phyloP scores from a whole-genome alignment of 352 stramenopile species.

The Pythium biforme region DNA sequence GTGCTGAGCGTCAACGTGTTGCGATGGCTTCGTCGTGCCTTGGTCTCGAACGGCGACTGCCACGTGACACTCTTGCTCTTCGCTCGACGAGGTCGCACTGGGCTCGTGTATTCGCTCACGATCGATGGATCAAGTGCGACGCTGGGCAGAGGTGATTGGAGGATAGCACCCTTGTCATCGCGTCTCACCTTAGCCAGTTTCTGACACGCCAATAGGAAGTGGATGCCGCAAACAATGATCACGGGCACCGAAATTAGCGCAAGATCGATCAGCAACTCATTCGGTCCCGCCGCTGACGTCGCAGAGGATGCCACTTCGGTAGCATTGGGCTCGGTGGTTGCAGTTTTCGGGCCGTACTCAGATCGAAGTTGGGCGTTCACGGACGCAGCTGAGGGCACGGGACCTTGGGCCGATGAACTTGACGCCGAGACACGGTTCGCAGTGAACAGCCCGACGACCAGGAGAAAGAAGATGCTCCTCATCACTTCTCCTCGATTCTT shows the following conservation, averaged over 20 bases:
- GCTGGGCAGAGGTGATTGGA: not conserved
- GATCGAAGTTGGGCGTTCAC: not conserved
- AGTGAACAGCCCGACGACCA: not conserved
- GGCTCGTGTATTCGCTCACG: not conserved
- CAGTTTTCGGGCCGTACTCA: slow-evolving; percentile 9
- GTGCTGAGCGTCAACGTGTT: not conserved
- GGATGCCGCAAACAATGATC: slow-evolving; percentile 7
- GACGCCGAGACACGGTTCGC: not conserved
- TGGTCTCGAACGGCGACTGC: slow-evolving; percentile 26
- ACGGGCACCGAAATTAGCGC: slow-evolving; percentile 12
- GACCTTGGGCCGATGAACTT: not conserved
- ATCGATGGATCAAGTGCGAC: not conserved
- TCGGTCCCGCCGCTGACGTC: not conserved
- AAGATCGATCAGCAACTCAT: slow-evolving; percentile 9
- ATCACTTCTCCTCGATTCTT: not conserved
- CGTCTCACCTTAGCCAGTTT: not conserved
- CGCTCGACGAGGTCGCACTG: not conserved
- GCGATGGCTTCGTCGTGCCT: slow-evolving; percentile 12
- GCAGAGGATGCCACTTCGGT: not conserved
- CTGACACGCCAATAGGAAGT: slow-evolving; percentile 6
- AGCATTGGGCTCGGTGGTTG: not conserved
- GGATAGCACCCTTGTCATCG: not conserved
- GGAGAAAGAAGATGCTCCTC: not conserved
- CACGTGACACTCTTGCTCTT: slow-evolving; percentile 29
- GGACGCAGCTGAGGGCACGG: not conserved